Evolutionary conservation across 306 rosid species (phyloP).

Genomic region (Cucurbita pepo): DNA sequence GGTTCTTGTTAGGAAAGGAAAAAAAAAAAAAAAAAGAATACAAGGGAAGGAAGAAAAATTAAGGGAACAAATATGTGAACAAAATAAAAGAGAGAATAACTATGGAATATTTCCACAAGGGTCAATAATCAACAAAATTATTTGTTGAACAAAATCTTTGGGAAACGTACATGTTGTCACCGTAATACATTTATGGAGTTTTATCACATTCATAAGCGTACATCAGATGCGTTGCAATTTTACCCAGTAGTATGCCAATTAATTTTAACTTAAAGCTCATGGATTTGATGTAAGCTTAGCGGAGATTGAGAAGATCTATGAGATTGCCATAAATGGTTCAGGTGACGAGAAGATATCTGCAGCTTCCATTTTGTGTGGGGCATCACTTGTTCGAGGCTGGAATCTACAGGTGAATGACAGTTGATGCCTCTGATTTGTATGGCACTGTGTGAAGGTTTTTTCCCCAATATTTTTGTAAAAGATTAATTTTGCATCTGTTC

Average conservation of each 20-base stretch:
- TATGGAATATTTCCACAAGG: no score
- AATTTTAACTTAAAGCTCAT: slow-evolving; percentile 58
- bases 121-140: no score
- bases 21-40: no score
- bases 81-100: no score
- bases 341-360: slow-evolving; percentile 81
- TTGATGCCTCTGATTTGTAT: background rate
- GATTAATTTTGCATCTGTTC: slow-evolving; percentile 6
- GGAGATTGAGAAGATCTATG: slow-evolving; percentile 75
- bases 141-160: no score
- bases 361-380: slow-evolving; percentile 81
- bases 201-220: slow-evolving; percentile 8
- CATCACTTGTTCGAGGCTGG: slow-evolving; percentile 87
- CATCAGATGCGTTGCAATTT: slow-evolving; percentile 31
- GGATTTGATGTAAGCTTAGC: slow-evolving; percentile 93
- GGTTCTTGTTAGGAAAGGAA: background rate
- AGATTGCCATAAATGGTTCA: slow-evolving; percentile 71
- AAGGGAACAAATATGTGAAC: no score
- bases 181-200: background rate
- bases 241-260: slow-evolving; percentile 29
- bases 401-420: slow-evolving; percentile 55
- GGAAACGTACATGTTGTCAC: background rate
- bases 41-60: no score
- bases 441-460: background rate
- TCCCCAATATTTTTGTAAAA: background rate